phyloP scores from a whole-genome alignment of 306 rosid species.

The Mucuna pruriens region DNA sequence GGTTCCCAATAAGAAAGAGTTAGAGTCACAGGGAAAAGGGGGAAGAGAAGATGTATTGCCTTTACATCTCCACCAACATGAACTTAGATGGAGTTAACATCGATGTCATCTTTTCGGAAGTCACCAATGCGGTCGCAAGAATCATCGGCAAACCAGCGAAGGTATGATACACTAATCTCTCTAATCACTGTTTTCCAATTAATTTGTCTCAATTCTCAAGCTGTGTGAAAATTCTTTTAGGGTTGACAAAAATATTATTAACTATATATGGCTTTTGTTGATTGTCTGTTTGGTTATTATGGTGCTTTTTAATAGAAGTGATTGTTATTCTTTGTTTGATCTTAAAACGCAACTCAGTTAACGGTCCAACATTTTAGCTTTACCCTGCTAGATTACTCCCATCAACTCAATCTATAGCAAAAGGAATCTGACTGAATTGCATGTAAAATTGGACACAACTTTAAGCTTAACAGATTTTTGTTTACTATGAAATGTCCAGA shows the following conservation, averaged over 20 bases:
- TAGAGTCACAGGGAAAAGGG: not conserved
- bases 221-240: not conserved
- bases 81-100: slow-evolving; percentile 67
- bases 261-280: not conserved
- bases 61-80: slow-evolving; percentile 80
- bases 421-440: not conserved
- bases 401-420: not conserved
- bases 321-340: not conserved
- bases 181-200: not conserved
- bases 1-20: not conserved
- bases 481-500: not conserved
- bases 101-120: slow-evolving; percentile 69
- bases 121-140: slow-evolving; percentile 60
- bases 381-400: not conserved
- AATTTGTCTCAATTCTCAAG: not conserved
- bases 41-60: slow-evolving; percentile 66
- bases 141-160: slow-evolving; percentile 72
- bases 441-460: slow-evolving; percentile 15
- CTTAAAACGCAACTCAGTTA: not conserved
- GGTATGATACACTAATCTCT: too few relatives aligned
- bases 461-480: not conserved
- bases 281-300: not conserved
- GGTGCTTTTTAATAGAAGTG: not conserved
- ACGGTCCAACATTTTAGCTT: not conserved
- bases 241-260: not conserved